phyloP scores from a whole-genome alignment of 352 stramenopile genomes.

The Globisporangium spiculum region DNA sequence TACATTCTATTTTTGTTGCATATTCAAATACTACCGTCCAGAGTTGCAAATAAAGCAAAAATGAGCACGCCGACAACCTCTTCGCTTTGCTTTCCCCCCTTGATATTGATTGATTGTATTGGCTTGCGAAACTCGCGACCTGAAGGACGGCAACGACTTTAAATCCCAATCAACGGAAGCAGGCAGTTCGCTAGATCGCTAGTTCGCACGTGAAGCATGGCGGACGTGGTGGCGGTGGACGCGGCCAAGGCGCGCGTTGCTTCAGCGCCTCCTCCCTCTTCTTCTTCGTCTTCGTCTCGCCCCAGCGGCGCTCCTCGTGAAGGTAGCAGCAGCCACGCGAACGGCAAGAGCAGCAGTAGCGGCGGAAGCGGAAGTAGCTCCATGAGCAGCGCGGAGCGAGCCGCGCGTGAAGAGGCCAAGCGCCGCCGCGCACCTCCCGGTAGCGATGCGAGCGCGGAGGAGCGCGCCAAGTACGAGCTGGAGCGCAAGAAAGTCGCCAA shows the following conservation, averaged over 20 bases:
- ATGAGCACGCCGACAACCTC: background rate
- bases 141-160: background rate
- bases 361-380: conserved; percentile 7
- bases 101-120: background rate
- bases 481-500: conserved; percentile 87
- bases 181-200: background rate
- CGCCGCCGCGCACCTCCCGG: conserved; percentile 46
- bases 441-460: conserved; percentile 54
- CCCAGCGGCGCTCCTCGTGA: background rate
- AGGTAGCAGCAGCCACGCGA: background rate
- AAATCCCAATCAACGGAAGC: background rate
- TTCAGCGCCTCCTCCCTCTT: conserved; percentile 17
- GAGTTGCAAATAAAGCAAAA: background rate
- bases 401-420: conserved; percentile 32
- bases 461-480: conserved; percentile 77
- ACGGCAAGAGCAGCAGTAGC: conserved; percentile 20
- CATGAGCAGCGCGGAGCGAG: conserved; percentile 13
- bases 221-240: conserved; percentile 22
- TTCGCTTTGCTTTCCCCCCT: background rate
- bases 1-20: no score
- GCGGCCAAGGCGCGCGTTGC: background rate
- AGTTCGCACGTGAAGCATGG: conserved; percentile 16
- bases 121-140: background rate
- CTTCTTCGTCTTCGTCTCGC: conserved; percentile 16
- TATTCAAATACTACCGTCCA: background rate